Conservation (phyloP, 495 filamentous ascomycete species). For the Penicillium arizonense region DNA sequence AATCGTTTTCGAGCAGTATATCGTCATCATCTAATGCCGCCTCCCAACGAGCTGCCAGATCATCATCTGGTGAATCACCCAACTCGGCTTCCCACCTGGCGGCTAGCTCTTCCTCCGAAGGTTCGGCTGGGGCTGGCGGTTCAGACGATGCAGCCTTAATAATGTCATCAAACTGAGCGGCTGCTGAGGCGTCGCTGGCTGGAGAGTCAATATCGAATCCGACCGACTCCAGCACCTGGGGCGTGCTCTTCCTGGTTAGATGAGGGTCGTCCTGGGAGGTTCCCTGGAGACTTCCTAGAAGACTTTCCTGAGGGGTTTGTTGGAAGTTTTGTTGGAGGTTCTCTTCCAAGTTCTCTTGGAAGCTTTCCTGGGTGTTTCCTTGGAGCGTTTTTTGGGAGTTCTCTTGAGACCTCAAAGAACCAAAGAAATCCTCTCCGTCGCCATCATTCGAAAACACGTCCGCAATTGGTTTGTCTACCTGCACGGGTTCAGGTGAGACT, state of each 20-base stretch:
- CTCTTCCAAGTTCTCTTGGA: no score
- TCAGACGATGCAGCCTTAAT: slow-evolving; percentile 28
- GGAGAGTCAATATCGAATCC: slow-evolving; percentile 28
- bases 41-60: slow-evolving; percentile 80
- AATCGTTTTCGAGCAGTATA: slow-evolving; percentile 64
- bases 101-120: slow-evolving; percentile 61
- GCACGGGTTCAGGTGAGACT: slow-evolving; percentile 16
- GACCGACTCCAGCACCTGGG: slow-evolving; percentile 38
- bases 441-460: slow-evolving; percentile 36
- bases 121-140: slow-evolving; percentile 11
- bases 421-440: slow-evolving; percentile 24
- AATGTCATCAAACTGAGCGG: slow-evolving; percentile 29
- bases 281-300: no score
- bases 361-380: no score
- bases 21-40: slow-evolving; percentile 83
- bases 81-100: slow-evolving; percentile 83
- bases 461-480: slow-evolving; percentile 17
- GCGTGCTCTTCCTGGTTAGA: slow-evolving; percentile 44
- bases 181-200: slow-evolving; percentile 31
- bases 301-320: no score
- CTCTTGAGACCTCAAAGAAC: neutral
- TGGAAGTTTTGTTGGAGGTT: no score
- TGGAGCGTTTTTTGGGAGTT: no score
- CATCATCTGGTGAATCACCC: slow-evolving; percentile 54
- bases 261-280: slow-evolving; percentile 9